phyloP scores from a whole-genome alignment of 768 basidiomycete genomes.

The Leccinum uliginosum region DNA sequence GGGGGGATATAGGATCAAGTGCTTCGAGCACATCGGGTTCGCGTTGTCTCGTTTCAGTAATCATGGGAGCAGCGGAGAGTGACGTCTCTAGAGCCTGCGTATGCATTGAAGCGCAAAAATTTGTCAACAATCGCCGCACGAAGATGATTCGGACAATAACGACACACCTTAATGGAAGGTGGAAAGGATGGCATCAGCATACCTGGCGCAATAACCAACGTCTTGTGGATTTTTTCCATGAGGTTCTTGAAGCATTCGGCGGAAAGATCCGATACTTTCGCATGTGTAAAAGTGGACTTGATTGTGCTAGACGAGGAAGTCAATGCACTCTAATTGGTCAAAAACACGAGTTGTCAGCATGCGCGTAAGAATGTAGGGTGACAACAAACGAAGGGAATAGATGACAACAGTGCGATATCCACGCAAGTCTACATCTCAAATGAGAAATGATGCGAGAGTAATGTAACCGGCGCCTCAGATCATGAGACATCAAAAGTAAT shows the following conservation, averaged over 20 bases:
- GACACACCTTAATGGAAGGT: conserved; percentile 14
- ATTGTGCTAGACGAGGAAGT: neutral
- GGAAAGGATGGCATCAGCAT: conserved; percentile 32
- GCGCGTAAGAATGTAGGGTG: neutral
- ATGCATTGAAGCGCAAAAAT: conserved; percentile 4
- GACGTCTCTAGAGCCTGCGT: conserved; percentile 4
- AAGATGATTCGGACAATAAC: conserved; percentile 2
- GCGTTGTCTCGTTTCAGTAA: neutral
- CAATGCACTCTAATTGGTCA: conserved; percentile 4
- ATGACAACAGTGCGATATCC: conserved; percentile 9
- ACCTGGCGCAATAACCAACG: conserved; percentile 56
- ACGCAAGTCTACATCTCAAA: neutral
- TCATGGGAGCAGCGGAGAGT: neutral
- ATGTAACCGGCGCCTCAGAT: neutral
- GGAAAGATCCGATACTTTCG: conserved; percentile 7
- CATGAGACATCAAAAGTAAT: neutral
- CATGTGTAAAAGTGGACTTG: conserved; percentile 10
- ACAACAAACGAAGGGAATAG: conserved; percentile 7
- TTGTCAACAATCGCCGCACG: conserved; percentile 4
- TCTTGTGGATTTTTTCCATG: conserved; percentile 62
- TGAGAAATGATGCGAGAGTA: neutral
- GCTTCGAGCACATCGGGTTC: neutral
- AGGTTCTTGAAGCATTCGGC: conserved; percentile 45
- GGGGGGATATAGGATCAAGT: conserved; percentile 20
- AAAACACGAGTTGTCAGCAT: conserved; percentile 14